Percentiles rank a stretch among this genome's conserved stretches.
Evolutionary conservation across 73 alveolate species (phyloP).

Genomic region (Stentor coeruleus): DNA sequence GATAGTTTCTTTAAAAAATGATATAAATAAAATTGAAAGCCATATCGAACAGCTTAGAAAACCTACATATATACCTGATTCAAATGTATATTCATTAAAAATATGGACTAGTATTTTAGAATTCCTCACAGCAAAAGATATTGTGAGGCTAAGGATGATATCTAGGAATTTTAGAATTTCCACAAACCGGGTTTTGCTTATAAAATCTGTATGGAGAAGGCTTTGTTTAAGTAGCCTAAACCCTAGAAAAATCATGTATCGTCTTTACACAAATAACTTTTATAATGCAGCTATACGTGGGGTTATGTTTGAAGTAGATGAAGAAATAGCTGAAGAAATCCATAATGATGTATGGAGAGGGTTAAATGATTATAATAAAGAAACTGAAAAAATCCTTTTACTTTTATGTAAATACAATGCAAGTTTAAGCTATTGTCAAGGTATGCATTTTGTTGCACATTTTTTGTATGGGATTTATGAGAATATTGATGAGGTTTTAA

Average conservation of each 20-base stretch:
- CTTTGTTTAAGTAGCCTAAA: not conserved
- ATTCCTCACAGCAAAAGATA: not conserved
- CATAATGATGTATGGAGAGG: conserved; percentile 5
- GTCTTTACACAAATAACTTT: not conserved
- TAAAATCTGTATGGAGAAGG: not conserved
- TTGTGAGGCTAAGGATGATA: not conserved
- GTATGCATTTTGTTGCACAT: conserved; percentile 15
- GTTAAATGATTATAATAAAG: not conserved
- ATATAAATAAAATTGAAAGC: not conserved
- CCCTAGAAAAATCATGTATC: not conserved
- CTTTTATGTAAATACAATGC: not conserved
- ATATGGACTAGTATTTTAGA: not conserved
- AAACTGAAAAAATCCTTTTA: conserved; percentile 18
- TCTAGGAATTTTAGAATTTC: not conserved
- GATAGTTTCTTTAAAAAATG: not conserved
- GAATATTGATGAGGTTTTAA: not conserved
- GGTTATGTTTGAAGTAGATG: not conserved
- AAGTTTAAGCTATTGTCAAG: conserved; percentile 5
- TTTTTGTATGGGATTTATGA: not conserved
- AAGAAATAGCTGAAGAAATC: not conserved
- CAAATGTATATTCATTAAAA: not conserved
- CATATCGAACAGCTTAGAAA: not conserved
- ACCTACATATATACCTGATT: not conserved
- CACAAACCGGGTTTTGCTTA: not conserved
- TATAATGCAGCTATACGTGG: not conserved